phyloP scores from a whole-genome alignment of 495 filamentous ascomycete species.

The Xylaria nigripes region DNA sequence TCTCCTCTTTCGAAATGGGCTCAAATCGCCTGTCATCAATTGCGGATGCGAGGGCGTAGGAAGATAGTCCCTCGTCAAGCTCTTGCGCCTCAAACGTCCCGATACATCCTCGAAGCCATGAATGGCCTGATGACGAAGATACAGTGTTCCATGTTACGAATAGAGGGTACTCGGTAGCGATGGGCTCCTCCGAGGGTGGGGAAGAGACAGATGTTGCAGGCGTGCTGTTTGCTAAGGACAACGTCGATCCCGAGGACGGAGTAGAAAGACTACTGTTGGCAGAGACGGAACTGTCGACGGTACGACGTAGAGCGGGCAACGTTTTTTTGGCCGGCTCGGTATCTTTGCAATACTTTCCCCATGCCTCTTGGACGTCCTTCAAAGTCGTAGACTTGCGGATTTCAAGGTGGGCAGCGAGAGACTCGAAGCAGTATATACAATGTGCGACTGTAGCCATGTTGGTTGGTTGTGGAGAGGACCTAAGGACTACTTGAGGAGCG shows the following conservation, averaged over 20 bases:
- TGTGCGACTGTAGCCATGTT: conserved; percentile 76
- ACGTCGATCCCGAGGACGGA: conserved; percentile 22
- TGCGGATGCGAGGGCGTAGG: conserved; percentile 83
- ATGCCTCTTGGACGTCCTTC: conserved; percentile 60
- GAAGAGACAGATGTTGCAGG: conserved; percentile 21
- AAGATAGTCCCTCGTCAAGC: conserved; percentile 61
- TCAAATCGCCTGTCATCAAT: conserved; percentile 80
- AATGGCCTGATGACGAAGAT: conserved; percentile 44
- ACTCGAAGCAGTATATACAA: conserved; percentile 89
- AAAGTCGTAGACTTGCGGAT: conserved; percentile 44
- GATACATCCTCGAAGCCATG: conserved; percentile 84
- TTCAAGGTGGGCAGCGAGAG: conserved; percentile 50
- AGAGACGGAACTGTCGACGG: conserved; percentile 26
- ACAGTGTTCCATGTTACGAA: conserved; percentile 95
- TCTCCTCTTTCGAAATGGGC: conserved; percentile 59
- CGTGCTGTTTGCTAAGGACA: conserved; percentile 25
- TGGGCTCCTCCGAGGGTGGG: conserved; percentile 11
- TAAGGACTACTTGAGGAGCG: no score
- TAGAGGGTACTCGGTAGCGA: conserved; percentile 50
- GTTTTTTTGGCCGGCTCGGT: conserved; percentile 25
- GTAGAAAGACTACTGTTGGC: conserved; percentile 23
- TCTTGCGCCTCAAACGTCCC: conserved; percentile 84
- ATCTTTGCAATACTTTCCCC: conserved; percentile 45
- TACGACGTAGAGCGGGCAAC: conserved; percentile 31
- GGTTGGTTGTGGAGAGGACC: not conserved